These are phyloP conservation scores for Lachnellula hyalina DNA, from an alignment of 2,329 filamentous ascomycete species.

Conservation along the genomic window DNA sequence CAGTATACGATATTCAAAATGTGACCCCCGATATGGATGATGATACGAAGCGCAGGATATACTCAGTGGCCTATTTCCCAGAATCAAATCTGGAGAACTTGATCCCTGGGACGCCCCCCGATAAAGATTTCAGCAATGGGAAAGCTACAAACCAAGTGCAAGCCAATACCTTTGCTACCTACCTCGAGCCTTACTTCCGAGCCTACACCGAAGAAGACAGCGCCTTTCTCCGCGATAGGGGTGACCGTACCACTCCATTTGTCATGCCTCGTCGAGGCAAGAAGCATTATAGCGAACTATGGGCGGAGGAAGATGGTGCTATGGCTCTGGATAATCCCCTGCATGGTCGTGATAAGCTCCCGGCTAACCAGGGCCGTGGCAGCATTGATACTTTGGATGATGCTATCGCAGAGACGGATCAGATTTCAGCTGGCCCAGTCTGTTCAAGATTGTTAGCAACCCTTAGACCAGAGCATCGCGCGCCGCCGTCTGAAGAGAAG, in stretches of 20 bases:
- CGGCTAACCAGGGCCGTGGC: slow-evolving; percentile 78
- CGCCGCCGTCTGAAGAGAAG: slow-evolving; percentile 50
- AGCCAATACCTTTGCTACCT: slow-evolving; percentile 87
- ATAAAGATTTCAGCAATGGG: slow-evolving; percentile 91
- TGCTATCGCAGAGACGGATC: slow-evolving; percentile 79
- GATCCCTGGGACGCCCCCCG: slow-evolving; percentile 83
- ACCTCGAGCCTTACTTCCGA: slow-evolving; percentile 86
- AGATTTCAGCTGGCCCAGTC: slow-evolving; percentile 83
- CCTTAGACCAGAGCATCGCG: slow-evolving; percentile 69
- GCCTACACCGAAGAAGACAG: slow-evolving; percentile 89
- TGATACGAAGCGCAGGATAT: slow-evolving; percentile 82
- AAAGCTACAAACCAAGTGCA: slow-evolving; percentile 94
- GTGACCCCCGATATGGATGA: slow-evolving; percentile 71
- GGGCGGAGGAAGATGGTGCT: slow-evolving; percentile 87
- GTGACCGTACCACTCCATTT: slow-evolving; percentile 79
- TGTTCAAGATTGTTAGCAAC: slow-evolving; percentile 74
- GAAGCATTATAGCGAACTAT: slow-evolving; percentile 81
- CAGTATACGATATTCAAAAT: slow-evolving; percentile 84
- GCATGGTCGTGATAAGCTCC: slow-evolving; percentile 58
- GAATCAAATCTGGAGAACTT: slow-evolving; percentile 73
- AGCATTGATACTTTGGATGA: slow-evolving; percentile 84
- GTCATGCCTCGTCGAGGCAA: slow-evolving; percentile 80
- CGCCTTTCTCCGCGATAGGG: slow-evolving; percentile 83
- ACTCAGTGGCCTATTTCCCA: slow-evolving; percentile 81
- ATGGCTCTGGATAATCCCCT: slow-evolving; percentile 66